These are phyloP conservation scores for Flaveria bidentis DNA, from an alignment of 129 eudicot species.

Conservation along the genomic window DNA sequence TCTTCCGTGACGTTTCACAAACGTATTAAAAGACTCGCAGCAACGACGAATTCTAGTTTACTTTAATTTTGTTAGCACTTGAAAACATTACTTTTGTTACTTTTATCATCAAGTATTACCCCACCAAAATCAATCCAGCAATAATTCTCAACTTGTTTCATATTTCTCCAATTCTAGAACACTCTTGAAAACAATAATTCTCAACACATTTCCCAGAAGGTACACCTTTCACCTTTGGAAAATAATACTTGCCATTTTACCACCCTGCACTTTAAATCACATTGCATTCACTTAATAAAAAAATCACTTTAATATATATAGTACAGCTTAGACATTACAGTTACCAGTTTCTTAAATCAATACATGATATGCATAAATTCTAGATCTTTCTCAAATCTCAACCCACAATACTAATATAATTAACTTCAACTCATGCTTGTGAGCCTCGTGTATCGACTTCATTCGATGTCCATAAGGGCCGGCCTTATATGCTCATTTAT, in stretches of 20 bases:
- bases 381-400: not conserved
- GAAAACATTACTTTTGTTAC: too few relatives aligned
- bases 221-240: not conserved
- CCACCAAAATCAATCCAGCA: not conserved
- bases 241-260: not conserved
- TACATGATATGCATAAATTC: not conserved
- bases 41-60: too few relatives aligned
- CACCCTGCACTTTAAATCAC: not conserved
- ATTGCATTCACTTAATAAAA: not conserved
- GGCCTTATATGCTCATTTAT: constrained; percentile 9
- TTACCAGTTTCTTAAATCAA: not conserved
- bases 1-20: too few relatives aligned
- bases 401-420: not conserved
- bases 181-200: not conserved
- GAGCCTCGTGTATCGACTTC: not conserved
- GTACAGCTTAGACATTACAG: not conserved
- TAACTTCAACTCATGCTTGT: too few relatives aligned
- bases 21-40: too few relatives aligned
- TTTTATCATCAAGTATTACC: not conserved
- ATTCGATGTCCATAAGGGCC: not conserved
- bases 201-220: not conserved
- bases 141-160: not conserved
- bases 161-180: not conserved
- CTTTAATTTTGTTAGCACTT: too few relatives aligned
- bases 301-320: not conserved